Evolutionary conservation across 2,329 filamentous ascomycete genomes (phyloP), one percentile per base, ranked within the genome.

Genomic region (Ustulina deusta): DNA sequence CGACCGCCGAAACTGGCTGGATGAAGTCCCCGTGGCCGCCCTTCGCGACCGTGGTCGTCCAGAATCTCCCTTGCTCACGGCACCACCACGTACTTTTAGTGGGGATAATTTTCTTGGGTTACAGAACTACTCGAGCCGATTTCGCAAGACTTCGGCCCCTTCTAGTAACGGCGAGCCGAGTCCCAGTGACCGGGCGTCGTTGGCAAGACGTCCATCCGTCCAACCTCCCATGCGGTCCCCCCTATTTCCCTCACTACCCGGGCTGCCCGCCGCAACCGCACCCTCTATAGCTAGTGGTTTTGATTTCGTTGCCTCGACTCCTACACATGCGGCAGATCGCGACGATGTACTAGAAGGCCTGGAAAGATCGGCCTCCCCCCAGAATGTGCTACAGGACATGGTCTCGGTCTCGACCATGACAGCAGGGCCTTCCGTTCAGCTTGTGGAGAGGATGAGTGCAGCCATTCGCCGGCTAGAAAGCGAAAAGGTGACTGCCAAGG

Each of bases 401-500:
- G 87, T 96, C 34, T 97, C 93, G 1, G 92, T 93, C 6, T 97
- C 94, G 0, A 97, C 95, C 0, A 91, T 93, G 9, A 95, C 91
- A 0, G 94, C 95, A 0, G 96, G 96, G 0, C 96, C 96, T 0
- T 95, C 92, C 0, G 95, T 99, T 1, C 95, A 98, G 80, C 87
- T 99, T 0, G 94, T 99, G 17, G 96, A 98, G 81, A 89, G 95
- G 61, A 97, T 99, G 93, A 97, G 93, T 76, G 93, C 94, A 2
- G 93, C 94, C 0, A 94, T 99, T 51, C 91, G 96, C 10, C 89
- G 95, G 6, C 84, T 99, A 0, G 96, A 99, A 78, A 93, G 90
- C 56, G 96, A 99, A 78, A 97, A 97, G 77, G 93, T 96, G 1
- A 92, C 91, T 1, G 90, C 91, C 15, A 93, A 92, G 75, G 96